Conservation (phyloP, 1,139 yeast genomes). For the Lodderomyces metapsilosis region DNA sequence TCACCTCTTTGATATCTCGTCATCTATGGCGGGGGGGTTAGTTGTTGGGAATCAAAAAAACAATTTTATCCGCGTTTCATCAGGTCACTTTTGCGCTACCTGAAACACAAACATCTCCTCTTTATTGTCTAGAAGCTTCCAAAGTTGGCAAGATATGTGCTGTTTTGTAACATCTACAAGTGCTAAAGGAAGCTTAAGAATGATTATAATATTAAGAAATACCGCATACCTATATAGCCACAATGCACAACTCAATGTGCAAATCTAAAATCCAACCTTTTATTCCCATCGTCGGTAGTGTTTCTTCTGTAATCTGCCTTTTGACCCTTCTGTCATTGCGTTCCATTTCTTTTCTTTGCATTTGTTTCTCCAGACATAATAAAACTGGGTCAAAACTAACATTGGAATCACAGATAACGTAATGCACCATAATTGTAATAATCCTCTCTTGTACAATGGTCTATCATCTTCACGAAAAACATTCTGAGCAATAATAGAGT, state of each 20-base stretch:
- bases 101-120: background rate
- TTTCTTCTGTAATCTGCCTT: constrained; percentile 39
- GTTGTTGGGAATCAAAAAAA: background rate
- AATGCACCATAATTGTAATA: constrained; percentile 23
- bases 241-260: constrained; percentile 14
- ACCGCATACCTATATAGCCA: no score
- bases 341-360: constrained; percentile 47
- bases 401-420: constrained; percentile 20
- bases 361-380: constrained; percentile 49
- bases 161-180: no score
- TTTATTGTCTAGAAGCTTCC: no score
- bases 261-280: constrained; percentile 52
- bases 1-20: constrained; percentile 43
- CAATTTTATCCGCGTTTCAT: background rate
- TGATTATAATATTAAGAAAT: no score
- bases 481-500: constrained; percentile 49
- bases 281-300: constrained; percentile 52
- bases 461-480: constrained; percentile 56
- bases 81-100: background rate
- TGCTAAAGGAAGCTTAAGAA: no score
- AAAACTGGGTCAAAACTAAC: constrained; percentile 26
- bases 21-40: constrained; percentile 25
- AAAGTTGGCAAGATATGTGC: background rate
- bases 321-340: constrained; percentile 44
- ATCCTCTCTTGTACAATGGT: constrained; percentile 59